Percentiles rank a stretch among this genome's conserved stretches.
Evolutionary conservation across 2,329 filamentous ascomycete genomes (phyloP).

Genomic region (Ceratocystis destructans): DNA sequence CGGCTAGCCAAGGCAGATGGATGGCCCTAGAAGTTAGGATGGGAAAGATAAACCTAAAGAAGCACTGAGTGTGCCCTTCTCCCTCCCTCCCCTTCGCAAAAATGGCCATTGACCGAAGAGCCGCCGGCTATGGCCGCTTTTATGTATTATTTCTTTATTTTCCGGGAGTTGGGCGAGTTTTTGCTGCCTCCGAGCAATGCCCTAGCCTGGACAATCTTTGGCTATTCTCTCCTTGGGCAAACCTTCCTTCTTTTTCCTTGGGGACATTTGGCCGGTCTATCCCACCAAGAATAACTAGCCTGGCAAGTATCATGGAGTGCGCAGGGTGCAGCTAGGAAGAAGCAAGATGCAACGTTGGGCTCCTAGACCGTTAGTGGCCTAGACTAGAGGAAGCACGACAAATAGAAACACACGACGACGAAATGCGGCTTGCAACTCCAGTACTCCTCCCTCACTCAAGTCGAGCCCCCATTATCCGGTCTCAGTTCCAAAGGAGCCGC

Average conservation of each 20-base stretch:
- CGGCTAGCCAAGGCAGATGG: neutral
- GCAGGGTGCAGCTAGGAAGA: neutral
- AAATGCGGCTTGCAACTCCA: neutral
- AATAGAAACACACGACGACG: neutral
- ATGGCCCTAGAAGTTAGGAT: neutral
- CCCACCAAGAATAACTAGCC: neutral
- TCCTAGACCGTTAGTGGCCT: neutral
- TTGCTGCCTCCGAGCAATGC: neutral
- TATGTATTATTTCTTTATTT: neutral
- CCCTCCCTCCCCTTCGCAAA: neutral
- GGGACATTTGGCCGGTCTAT: neutral
- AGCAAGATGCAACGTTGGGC: neutral
- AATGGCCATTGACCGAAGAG: neutral
- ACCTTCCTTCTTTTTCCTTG: neutral
- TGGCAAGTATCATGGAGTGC: neutral
- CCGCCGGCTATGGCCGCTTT: neutral
- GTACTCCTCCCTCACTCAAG: neutral
- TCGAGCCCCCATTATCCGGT: neutral
- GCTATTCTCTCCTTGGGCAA: neutral
- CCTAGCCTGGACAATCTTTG: neutral
- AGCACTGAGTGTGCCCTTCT: neutral
- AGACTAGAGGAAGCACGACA: neutral
- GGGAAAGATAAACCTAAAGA: neutral
- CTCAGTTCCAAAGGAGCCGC: slow-evolving; percentile 5
- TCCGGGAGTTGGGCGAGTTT: neutral